A percentile compares a stretch with the other conserved stretches of the same genome.
Evolutionary conservation across 495 filamentous ascomycete species (phyloP).

Genomic region (Penicillium canescens): DNA sequence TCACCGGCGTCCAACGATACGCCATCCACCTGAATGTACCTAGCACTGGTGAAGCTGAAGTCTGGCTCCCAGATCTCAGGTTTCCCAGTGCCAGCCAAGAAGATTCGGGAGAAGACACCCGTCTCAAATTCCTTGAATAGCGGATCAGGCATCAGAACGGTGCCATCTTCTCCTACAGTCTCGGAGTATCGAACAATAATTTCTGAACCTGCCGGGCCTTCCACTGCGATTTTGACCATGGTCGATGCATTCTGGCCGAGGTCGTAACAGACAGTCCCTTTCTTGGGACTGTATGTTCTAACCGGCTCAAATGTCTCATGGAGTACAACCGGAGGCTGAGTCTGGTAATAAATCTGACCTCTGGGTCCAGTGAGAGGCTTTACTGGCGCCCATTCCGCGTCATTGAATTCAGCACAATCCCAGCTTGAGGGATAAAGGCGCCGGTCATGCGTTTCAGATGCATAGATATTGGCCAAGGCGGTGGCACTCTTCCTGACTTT

Average conservation of each 20-base stretch:
- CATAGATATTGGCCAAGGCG: slow-evolving; percentile 30
- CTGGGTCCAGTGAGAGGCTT: slow-evolving; percentile 30
- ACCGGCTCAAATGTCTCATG: slow-evolving; percentile 28
- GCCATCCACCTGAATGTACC: slow-evolving; percentile 30
- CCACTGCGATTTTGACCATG: slow-evolving; percentile 19
- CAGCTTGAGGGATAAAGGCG: slow-evolving; percentile 24
- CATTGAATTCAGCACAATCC: slow-evolving; percentile 20
- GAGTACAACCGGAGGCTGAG: slow-evolving; percentile 26
- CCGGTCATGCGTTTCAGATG: slow-evolving; percentile 27
- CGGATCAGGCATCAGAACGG: slow-evolving; percentile 30
- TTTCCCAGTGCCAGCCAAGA: slow-evolving; percentile 22
- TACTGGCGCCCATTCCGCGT: slow-evolving; percentile 13
- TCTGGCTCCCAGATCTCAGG: slow-evolving; percentile 28
- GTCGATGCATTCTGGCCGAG: slow-evolving; percentile 28
- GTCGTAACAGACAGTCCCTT: slow-evolving; percentile 22
- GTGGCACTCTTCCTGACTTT: slow-evolving; percentile 28
- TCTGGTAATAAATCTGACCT: slow-evolving; percentile 26
- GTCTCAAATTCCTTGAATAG: slow-evolving; percentile 32
- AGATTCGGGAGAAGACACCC: slow-evolving; percentile 24
- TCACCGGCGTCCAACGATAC: slow-evolving; percentile 14
- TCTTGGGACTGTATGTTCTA: slow-evolving; percentile 9
- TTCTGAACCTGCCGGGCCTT: slow-evolving; percentile 22
- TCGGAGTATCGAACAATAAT: slow-evolving; percentile 28
- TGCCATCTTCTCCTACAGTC: slow-evolving; percentile 23
- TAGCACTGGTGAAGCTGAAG: slow-evolving; percentile 31